Evolutionary conservation across 345 rosid genomes (phyloP).

Genomic region (Camelina laxa): DNA sequence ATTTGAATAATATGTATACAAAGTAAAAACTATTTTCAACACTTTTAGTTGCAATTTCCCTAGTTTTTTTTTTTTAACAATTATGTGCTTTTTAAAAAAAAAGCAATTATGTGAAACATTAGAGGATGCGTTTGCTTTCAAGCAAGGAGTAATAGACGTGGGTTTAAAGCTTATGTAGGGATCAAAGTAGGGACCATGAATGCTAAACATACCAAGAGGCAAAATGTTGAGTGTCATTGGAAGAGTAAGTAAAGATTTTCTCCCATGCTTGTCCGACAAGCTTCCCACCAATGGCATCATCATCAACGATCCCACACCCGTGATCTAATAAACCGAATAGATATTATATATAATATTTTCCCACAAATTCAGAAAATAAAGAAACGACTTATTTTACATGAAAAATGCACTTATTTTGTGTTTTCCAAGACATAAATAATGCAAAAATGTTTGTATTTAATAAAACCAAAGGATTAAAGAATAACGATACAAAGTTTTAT

Average conservation of each 20-base stretch:
- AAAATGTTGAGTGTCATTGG: constrained; percentile 66
- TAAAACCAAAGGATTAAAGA: neutral
- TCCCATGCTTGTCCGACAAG: constrained; percentile 85
- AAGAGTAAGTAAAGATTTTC: constrained; percentile 75
- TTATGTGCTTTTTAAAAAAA: neutral
- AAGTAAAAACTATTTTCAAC: neutral
- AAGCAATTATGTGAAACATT: neutral
- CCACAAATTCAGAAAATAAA: neutral
- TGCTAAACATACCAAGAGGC: constrained; percentile 61
- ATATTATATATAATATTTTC: neutral
- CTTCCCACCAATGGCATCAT: constrained; percentile 87
- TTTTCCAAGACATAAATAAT: neutral
- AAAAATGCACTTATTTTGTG: neutral
- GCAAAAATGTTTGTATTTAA: neutral
- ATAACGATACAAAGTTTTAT: too few species aligned
- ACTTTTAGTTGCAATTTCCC: neutral
- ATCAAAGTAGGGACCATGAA: constrained; percentile 16
- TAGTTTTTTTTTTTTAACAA: neutral
- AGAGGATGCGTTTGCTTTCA: constrained; percentile 12
- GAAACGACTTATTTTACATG: neutral
- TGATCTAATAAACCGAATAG: constrained; percentile 50
- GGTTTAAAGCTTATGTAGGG: neutral
- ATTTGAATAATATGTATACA: neutral
- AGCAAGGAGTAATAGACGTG: constrained; percentile 4
- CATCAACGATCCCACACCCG: constrained; percentile 77